phyloP scores from a whole-genome alignment of 1,284 basidiomycete species.

The Cutaneotrichosporon sp. region DNA sequence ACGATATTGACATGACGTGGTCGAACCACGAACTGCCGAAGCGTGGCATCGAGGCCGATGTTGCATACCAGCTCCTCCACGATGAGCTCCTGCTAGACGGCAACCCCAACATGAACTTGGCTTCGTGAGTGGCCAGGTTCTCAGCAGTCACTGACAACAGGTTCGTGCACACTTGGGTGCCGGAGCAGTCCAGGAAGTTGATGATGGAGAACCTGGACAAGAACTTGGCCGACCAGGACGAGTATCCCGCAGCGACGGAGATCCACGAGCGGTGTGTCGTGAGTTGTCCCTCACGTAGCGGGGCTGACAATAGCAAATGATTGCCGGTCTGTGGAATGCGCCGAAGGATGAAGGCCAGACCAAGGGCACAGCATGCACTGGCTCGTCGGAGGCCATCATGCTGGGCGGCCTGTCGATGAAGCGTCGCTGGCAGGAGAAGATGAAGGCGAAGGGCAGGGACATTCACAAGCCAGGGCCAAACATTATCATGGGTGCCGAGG shows the following conservation, averaged over 20 bases:
- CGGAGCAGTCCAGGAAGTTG: constrained; percentile 61
- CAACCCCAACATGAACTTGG: constrained; percentile 72
- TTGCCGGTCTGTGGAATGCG: constrained; percentile 91
- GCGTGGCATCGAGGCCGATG: constrained; percentile 45
- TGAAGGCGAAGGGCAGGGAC: constrained; percentile 78
- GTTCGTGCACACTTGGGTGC: constrained; percentile 66
- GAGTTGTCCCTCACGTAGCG: no score
- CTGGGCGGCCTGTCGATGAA: constrained; percentile 94
- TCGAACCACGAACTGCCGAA: constrained; percentile 50
- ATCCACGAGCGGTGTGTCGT: constrained; percentile 69
- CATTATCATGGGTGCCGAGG: constrained; percentile 61
- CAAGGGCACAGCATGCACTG: constrained; percentile 85
- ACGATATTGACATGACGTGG: constrained; percentile 37
- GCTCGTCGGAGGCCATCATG: constrained; percentile 86
- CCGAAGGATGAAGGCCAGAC: constrained; percentile 58
- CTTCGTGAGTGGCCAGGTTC: constrained; percentile 47
- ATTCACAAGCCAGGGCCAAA: constrained; percentile 72
- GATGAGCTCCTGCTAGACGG: constrained; percentile 80
- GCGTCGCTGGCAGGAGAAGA: constrained; percentile 83
- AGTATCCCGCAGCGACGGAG: constrained; percentile 72
- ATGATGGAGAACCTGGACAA: constrained; percentile 81
- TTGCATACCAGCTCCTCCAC: constrained; percentile 73
- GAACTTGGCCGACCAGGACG: constrained; percentile 85
- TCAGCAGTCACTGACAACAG: constrained; percentile 44
- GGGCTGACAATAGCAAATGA: constrained; percentile 56